Evolutionary conservation across 2,329 filamentous ascomycete species (phyloP), one percentile per base, ranked within the genome.

Genomic region (Sporothrix phasma): DNA sequence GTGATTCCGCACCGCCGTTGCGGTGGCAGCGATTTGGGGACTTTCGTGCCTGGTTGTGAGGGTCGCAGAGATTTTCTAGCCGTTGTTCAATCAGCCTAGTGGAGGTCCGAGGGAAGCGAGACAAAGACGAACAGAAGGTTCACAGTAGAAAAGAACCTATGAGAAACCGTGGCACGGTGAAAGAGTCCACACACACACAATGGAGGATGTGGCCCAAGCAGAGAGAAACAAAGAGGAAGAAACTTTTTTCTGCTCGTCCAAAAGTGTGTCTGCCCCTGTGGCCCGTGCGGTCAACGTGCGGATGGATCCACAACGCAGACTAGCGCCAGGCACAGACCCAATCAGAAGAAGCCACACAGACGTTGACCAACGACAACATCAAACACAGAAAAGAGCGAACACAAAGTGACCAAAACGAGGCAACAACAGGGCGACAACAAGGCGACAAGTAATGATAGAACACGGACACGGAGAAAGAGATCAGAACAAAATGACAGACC

Each of bases 251-350:
- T 26, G 5, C n/a, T n/a, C n/a, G n/a, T n/a, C n/a, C n/a, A n/a
- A n/a, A 34, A n/a, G 59, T 13, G 29, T 61, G 59, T 19, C 37
- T 46, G 51, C 64, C 64, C 64, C 61, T 63, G 53, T 41, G 64
- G 60, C 60, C 41, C 60, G 51, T 59, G 64, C 60, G 60, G 61
- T 53, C 64, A 45, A 41, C 53, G 47, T 59, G 47, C 26, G 34
- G 19, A 10, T 39, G 49, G 59, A 22, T 31, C 43, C 46, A 24
- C 46, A 24, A 56, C 47, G 34, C 45, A 37, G 47, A 15, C 62
- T 66, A 66, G 62, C 62, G 65, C 39, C 65, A 66, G 65, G 65
- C 31, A 66, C 65, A 4, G 29, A 54, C 19, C 65, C 59, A 66
- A 66, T 66, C 37, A 61, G 7, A 22, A 34, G 13, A 1, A 17